phyloP scores from a whole-genome alignment of 169 alveolate genomes.

The Eimeria brunetti region DNA sequence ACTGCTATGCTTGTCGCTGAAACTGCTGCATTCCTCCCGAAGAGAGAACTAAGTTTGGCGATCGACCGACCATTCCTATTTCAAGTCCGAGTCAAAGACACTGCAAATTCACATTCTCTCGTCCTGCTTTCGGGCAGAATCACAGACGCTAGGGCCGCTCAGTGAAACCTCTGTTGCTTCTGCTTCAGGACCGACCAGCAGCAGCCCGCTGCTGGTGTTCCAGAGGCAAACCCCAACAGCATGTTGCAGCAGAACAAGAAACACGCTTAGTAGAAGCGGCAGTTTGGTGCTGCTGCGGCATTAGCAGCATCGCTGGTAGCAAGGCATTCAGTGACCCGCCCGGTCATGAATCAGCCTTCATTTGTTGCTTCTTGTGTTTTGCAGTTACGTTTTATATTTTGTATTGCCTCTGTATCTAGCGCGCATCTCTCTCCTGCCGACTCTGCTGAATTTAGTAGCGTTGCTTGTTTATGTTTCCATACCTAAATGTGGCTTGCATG shows the following conservation, averaged over 20 bases:
- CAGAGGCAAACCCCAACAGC: not conserved
- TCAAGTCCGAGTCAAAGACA: constrained; percentile 9
- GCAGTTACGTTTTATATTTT: no score
- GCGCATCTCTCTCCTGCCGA: no score
- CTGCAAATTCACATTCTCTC: not conserved
- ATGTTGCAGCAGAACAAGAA: not conserved
- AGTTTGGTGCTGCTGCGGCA: not conserved
- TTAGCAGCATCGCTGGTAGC: no score
- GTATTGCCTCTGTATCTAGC: no score
- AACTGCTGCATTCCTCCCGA: not conserved
- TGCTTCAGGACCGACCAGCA: not conserved
- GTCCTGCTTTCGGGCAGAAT: constrained; percentile 26
- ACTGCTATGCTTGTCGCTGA: constrained; percentile 49
- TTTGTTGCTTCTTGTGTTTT: no score
- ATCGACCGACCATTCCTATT: constrained; percentile 14
- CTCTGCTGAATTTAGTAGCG: no score
- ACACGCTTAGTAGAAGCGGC: not conserved
- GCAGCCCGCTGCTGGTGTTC: not conserved
- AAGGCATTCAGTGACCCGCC: no score
- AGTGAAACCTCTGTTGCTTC: not conserved
- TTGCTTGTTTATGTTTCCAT: no score
- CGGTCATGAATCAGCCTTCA: no score
- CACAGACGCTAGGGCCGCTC: not conserved
- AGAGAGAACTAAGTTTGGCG: not conserved
- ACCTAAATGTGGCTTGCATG: no score